Conservation (phyloP, 345 rosid genomes). For the Euphorbia tirucalli region DNA sequence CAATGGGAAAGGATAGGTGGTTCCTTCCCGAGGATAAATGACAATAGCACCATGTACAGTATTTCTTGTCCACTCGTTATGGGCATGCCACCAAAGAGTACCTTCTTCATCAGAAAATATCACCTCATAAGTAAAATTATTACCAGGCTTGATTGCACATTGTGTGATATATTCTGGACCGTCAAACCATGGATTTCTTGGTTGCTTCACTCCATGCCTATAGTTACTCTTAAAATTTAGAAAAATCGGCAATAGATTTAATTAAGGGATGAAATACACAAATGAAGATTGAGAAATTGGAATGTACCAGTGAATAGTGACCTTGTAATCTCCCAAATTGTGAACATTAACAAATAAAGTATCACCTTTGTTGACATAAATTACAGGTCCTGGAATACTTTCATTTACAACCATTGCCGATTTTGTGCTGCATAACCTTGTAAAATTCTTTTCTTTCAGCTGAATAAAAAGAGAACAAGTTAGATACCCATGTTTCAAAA, state of each 20-base stretch:
- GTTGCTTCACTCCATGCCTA: constrained; percentile 4
- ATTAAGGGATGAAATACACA: too few species aligned
- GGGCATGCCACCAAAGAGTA: too few species aligned
- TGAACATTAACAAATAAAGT: constrained; percentile 41
- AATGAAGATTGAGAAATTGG: too few species aligned
- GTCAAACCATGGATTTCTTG: constrained; percentile 34
- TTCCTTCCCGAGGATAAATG: background rate
- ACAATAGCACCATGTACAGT: background rate
- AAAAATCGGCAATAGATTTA: too few species aligned
- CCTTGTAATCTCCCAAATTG: constrained; percentile 39
- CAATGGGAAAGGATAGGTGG: background rate
- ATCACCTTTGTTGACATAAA: constrained; percentile 39
- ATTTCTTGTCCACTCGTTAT: too few species aligned
- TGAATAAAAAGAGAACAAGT: too few species aligned
- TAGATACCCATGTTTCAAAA: too few species aligned
- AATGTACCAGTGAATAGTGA: constrained; percentile 60
- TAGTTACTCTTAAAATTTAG: too few species aligned
- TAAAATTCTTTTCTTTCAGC: constrained; percentile 26
- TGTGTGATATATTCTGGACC: constrained; percentile 40
- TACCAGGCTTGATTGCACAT: constrained; percentile 29
- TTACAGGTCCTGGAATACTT: constrained; percentile 32
- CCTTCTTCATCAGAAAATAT: constrained; percentile 31
- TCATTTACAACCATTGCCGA: constrained; percentile 32
- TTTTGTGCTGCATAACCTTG: constrained; percentile 30
- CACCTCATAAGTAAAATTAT: constrained; percentile 27